Evolutionary conservation across 1,284 basidiomycete species (phyloP).

Genomic region (Phellinidium pouzarii): DNA sequence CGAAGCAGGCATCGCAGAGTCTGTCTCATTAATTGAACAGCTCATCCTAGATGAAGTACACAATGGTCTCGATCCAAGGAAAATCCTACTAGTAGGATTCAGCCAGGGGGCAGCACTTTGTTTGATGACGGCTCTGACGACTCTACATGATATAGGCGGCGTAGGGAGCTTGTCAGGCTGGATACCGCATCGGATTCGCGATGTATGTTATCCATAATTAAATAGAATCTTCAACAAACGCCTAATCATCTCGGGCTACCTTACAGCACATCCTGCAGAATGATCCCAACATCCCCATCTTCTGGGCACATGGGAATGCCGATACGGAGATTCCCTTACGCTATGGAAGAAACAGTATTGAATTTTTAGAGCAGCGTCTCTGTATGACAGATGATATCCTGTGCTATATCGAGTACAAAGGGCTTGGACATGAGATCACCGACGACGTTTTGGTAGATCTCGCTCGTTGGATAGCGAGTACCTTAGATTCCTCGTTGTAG

Average conservation of each 20-base stretch:
- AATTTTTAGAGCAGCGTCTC: conserved; percentile 29
- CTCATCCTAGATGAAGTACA: conserved; percentile 36
- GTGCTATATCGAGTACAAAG: conserved; percentile 29
- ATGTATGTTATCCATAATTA: conserved; percentile 24
- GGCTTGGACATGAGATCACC: conserved; percentile 32
- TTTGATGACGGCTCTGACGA: conserved; percentile 35
- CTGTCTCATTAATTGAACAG: conserved; percentile 32
- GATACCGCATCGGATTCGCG: conserved; percentile 32
- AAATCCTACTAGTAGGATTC: conserved; percentile 38
- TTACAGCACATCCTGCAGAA: conserved; percentile 29
- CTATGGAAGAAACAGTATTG: conserved; percentile 29
- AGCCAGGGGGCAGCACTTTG: conserved; percentile 39
- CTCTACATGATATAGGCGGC: conserved; percentile 37
- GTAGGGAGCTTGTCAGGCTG: conserved; percentile 39
- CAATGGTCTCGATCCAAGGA: conserved; percentile 30
- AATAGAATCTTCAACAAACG: neutral
- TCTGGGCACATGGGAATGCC: conserved; percentile 36
- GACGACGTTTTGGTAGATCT: conserved; percentile 33
- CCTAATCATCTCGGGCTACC: neutral
- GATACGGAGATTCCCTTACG: conserved; percentile 34
- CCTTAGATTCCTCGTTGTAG: neutral
- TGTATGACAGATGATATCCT: conserved; percentile 25
- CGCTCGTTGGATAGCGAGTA: conserved; percentile 34
- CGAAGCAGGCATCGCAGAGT: conserved; percentile 31
- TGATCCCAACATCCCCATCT: conserved; percentile 32